Percentiles rank a stretch among this genome's conserved stretches.
These are phyloP conservation scores for Pleoardoris graminearum DNA, from an alignment of 2,329 filamentous ascomycete genomes.

Conservation along the genomic window DNA sequence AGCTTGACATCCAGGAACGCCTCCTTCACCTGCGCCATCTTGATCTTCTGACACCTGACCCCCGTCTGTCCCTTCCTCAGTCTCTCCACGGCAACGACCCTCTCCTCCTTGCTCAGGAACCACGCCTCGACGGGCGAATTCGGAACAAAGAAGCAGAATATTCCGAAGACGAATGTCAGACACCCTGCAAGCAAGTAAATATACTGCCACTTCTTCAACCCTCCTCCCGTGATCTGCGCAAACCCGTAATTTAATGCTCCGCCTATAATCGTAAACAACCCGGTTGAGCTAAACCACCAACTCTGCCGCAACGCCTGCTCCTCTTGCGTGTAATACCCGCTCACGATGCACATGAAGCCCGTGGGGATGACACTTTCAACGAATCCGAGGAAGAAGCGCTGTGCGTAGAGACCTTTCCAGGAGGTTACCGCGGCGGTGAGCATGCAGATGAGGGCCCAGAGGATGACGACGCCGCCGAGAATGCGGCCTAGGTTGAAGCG, in stretches of 20 bases:
- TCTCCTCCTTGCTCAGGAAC: conserved; percentile 67
- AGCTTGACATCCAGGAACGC: conserved; percentile 52
- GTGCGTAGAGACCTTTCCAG: conserved; percentile 63
- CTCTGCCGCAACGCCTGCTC: conserved; percentile 59
- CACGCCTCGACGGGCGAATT: conserved; percentile 68
- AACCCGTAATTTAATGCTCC: conserved; percentile 43
- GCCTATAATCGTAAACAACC: conserved; percentile 41
- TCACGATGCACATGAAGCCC: conserved; percentile 59
- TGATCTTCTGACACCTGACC: conserved; percentile 57
- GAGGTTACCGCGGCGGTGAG: conserved; percentile 68
- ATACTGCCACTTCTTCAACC: conserved; percentile 63
- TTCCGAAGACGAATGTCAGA: conserved; percentile 62
- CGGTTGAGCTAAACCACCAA: conserved; percentile 66
- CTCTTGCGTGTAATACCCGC: conserved; percentile 46
- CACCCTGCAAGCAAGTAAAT: conserved; percentile 66
- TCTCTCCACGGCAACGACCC: conserved; percentile 56
- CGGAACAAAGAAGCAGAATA: conserved; percentile 69
- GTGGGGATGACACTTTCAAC: conserved; percentile 61
- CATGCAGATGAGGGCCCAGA: conserved; percentile 71
- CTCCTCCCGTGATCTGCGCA: conserved; percentile 40
- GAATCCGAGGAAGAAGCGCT: conserved; percentile 61
- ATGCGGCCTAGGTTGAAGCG: conserved; percentile 67
- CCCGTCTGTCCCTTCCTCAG: conserved; percentile 55
- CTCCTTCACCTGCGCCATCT: conserved; percentile 56
- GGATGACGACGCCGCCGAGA: conserved; percentile 64